Base-by-base conservation (phyloP, 768 basidiomycete species). In the Cubamyces lactineus region DNA sequence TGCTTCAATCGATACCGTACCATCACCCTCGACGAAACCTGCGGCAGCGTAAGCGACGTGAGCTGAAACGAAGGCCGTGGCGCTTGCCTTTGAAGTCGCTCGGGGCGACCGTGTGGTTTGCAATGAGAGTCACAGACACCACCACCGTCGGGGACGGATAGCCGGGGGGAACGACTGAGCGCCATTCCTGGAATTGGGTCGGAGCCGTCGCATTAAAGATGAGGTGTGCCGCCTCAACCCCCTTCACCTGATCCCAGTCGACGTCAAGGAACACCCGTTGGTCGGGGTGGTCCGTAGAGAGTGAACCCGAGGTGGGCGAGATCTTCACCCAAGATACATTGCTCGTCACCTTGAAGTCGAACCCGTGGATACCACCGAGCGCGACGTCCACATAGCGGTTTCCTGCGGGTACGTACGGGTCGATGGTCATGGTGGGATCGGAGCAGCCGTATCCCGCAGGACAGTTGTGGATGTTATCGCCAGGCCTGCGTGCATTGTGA, bases 391-490 rank as follows among this genome's bases (percentile, higher is more conserved):
- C 71, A 74, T 80, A 90, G 17, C 81, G 76, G 64, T 82, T 79
- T 5, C 75, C 72, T 53, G 82, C 77, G 2, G 85, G 79, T 9
- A 81, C 78, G 72, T 82, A 90, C 48, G 83, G 78, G 63, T 88
- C 84, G 30, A 91, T 72, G 2, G 76, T 74, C 24, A 88, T 61
- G 0, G 80, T 76, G 2, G 86, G 83, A 17, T 76, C 72, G 0
- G 77, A 77, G 67, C 84, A 85, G 69, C 71, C 78, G 75, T 82
- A 84, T 12, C 69, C 70, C 48, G 66, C 63, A 2, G 76, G 75
- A 66, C 87, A 90, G 61, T 89, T 81, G 72, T 81, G 79, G 40
- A 73, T 75, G 66, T 88, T 86, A 72, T 88, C 88, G 40, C 88
- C 87, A 0, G 88, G 88, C 85, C 85, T 86, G 49, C 11, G 43